Base-by-base conservation (phyloP, 176 grass and related monocot species). In the Oropetium thomaeum region DNA sequence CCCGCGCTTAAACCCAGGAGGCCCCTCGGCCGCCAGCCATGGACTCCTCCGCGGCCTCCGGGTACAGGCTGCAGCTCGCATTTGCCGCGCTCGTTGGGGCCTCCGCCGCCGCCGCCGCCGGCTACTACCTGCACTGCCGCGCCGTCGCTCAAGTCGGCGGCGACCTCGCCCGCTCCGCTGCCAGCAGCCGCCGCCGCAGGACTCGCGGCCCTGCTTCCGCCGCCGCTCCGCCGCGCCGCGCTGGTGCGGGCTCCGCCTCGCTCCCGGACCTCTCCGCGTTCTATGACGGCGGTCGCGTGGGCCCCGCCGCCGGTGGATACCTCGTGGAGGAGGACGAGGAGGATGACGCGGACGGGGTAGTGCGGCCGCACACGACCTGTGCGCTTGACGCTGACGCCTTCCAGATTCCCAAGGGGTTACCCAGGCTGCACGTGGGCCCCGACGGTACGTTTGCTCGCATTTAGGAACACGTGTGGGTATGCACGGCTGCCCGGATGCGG, bases 71-170 rank as follows among this genome's bases (percentile, higher is more conserved):
- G 48, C 91, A 98, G 75, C 89, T 98, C 58, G 91, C 89, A 62
- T 67, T 92, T 82, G 91, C 91, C 72, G 96, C 86, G 33, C 86
- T 98, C 71, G 58, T 95, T 1, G 96, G 96, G 9, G 91, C 91
- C 58, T 84, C 91, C 68, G 75, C 87, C 69, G 84, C 92, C 26
- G 89, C 87, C 40, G 79, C 64, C 9, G 87, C 91, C 22, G 84
- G 82, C 39, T 98, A 95, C 89, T 98, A 92, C 82, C 82, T 95
- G 84, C 96, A 99, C 76, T 88, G 82, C 78, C 86, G 88, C 70
- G 74, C 89, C 76, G 79, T 99, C 83, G 69, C 71, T 17, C 79
- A 92, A 69, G 67, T 95, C n/a, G 63, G 87, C 26, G 82, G 75
- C 63, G 87, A 89, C 25, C 83, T 97, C 72, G 82, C 89, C 54